Base-by-base conservation (phyloP, 2,329 filamentous ascomycete species). In the Alternaria dauci region DNA sequence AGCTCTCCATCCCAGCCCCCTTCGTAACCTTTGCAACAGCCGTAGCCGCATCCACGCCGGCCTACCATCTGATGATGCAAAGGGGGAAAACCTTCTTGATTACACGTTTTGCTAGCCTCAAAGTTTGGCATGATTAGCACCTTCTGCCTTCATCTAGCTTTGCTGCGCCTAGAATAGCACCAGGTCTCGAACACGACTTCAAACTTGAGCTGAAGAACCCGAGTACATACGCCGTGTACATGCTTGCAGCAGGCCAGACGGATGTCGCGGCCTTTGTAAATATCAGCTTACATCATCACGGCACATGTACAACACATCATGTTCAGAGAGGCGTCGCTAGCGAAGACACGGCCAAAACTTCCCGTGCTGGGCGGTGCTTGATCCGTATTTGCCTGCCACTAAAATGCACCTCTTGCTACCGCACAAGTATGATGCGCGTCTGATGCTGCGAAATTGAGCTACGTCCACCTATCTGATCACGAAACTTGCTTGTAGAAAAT, bases 101-200 rank as follows among this genome's bases (percentile, higher is more conserved):
- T n/a, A 12, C 51, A 43, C 26, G 8, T 42, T 41, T 8, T 30
- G 28, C 51, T 42, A 53, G 38, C 18, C 28, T 34, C 51, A 53
- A 53, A 43, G 51, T 53, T 53, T 43, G 51, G 32, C 51, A 42
- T 38, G 12, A 32, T 38, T 53, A 53, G 51, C 38, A 53, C 9
- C 20, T 8, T 36, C 46, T 50, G 46, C 46, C 32, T 26, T 26
- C 32, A 26, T 38, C 32, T 50, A 50, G 46, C 20, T 26, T 36
- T 50, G 20, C 20, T 50, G 46, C 32, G 12, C 46, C 46, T 50
- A 38, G 36, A 50, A 38, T 50, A 50, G 46, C 32, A 50, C 34
- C 46, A 36, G 20, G 46, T 26, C 46, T 50, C 46, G 46, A 50
- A 25, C 46, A 50, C 14, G 32, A 32, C 16, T 34, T 32, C 28